These are phyloP conservation scores for Rosa persica DNA, from an alignment of 306 rosid species.

Conservation along the genomic window DNA sequence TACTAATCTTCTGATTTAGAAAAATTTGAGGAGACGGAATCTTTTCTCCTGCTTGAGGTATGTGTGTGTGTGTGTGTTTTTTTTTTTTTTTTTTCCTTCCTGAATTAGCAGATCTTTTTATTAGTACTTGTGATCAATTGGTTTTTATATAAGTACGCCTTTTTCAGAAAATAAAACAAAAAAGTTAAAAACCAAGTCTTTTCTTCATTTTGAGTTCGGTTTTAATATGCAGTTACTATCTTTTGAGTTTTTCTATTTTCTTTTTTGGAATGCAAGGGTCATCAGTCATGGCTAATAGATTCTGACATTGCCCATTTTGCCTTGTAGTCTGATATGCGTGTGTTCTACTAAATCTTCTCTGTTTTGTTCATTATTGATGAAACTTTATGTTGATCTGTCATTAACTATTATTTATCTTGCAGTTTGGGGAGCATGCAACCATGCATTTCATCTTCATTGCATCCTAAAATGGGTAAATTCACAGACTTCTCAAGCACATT, in stretches of 20 bases:
- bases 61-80: no score
- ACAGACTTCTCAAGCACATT: conserved; percentile 84
- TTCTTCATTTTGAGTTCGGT: background rate
- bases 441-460: conserved; percentile 92
- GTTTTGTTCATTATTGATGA: background rate
- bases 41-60: background rate
- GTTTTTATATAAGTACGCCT: background rate
- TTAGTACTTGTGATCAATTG: background rate
- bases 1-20: background rate
- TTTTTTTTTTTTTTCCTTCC: no score
- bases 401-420: conserved; percentile 26
- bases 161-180: no score
- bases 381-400: background rate
- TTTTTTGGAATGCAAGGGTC: background rate
- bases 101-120: background rate
- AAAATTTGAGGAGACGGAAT: background rate
- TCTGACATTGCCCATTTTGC: background rate
- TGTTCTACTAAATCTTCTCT: background rate
- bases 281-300: background rate
- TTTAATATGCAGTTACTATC: background rate
- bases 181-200: background rate
- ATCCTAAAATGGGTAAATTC: conserved; percentile 90
- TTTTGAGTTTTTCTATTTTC: background rate
- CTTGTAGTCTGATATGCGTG: background rate
- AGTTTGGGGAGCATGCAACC: conserved; percentile 98